Evolutionary conservation across 306 rosid genomes (phyloP).

Genomic region (Vachellia pachyceras): DNA sequence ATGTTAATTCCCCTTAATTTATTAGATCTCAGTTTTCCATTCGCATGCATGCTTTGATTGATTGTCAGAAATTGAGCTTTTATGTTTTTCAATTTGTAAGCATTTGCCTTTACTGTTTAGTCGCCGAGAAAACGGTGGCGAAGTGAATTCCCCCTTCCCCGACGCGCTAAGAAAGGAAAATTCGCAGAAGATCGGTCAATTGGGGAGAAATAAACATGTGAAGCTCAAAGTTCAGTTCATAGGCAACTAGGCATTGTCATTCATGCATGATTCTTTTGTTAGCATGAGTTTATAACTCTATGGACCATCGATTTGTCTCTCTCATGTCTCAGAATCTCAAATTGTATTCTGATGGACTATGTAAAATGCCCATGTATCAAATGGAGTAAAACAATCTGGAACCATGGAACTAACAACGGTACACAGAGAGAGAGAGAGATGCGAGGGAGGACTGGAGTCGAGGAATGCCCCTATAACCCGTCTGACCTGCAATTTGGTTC

Average conservation of each 20-base stretch:
- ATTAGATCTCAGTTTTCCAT: too few species aligned
- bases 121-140: too few species aligned
- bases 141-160: too few species aligned
- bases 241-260: not conserved
- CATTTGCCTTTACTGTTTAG: too few species aligned
- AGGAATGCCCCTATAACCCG: slow-evolving; percentile 3
- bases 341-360: not conserved
- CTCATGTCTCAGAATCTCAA: not conserved
- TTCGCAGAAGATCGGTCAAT: not conserved
- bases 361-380: not conserved
- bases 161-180: too few species aligned
- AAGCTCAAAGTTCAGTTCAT: slow-evolving; percentile 1
- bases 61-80: too few species aligned
- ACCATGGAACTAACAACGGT: not conserved
- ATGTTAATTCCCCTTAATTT: too few species aligned
- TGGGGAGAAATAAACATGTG: not conserved
- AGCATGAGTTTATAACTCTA: slow-evolving; percentile 26
- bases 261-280: slow-evolving; percentile 27
- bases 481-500: slow-evolving; percentile 26
- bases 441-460: not conserved
- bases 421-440: not conserved
- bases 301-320: not conserved
- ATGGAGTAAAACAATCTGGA: not conserved
- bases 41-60: too few species aligned
- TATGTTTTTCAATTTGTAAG: too few species aligned